A percentile compares a stretch with the other conserved stretches of the same genome.
Conservation (phyloP, 169 alveolate species). For the Babesia sp. region DNA sequence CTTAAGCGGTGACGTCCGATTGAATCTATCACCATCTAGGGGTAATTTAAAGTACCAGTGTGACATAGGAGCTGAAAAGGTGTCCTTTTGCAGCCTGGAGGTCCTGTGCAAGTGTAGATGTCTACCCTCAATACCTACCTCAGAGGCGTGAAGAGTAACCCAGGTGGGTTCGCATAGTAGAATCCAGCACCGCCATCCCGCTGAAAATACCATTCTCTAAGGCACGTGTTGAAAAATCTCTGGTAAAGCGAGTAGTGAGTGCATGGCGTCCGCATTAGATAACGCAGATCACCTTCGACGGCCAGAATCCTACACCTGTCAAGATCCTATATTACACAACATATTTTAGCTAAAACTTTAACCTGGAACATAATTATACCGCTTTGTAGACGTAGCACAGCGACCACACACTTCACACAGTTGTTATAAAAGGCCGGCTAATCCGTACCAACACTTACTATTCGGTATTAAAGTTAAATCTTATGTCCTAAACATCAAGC, state of each 20-base stretch:
- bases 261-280: conserved; percentile 31
- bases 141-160: conserved; percentile 59
- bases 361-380: too few species aligned
- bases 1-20: neutral
- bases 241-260: conserved; percentile 57
- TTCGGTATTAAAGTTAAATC: too few species aligned
- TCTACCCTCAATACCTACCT: conserved; percentile 12
- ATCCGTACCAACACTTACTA: too few species aligned
- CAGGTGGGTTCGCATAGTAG: conserved; percentile 66
- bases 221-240: conserved; percentile 54
- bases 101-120: neutral
- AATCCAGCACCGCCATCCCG: conserved; percentile 45
- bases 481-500: too few species aligned
- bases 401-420: too few species aligned
- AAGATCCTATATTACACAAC: neutral
- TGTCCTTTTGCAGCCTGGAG: conserved; percentile 8
- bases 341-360: too few species aligned
- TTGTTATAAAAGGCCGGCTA: too few species aligned
- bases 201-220: conserved; percentile 64
- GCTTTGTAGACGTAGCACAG: too few species aligned
- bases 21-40: neutral
- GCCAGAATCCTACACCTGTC: neutral
- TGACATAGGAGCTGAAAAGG: conserved; percentile 20
- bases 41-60: conserved; percentile 44
- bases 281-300: neutral